Conservation (phyloP, 768 basidiomycete genomes). For the Phylloporus scabripes region DNA sequence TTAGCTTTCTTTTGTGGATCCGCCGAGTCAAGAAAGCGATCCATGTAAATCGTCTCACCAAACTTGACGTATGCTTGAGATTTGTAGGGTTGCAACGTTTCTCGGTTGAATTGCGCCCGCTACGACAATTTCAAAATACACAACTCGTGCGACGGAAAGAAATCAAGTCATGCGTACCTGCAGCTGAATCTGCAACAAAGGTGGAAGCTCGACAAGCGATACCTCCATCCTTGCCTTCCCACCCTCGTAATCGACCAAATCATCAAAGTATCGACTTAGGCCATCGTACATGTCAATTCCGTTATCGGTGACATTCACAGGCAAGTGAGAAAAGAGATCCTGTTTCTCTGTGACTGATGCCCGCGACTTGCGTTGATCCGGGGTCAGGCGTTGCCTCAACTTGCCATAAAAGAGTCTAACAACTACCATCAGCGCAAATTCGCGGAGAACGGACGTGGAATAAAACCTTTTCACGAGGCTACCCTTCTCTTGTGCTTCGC, state of each 20-base stretch:
- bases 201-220: slow-evolving; percentile 78
- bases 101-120: slow-evolving; percentile 93
- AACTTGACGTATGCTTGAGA: slow-evolving; percentile 95
- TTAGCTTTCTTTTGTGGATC: slow-evolving; percentile 64
- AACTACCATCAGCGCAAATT: slow-evolving; percentile 4
- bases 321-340: slow-evolving; percentile 89
- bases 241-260: slow-evolving; percentile 82
- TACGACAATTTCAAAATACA: slow-evolving; percentile 28
- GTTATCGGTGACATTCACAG: slow-evolving; percentile 87
- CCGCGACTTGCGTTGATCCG: slow-evolving; percentile 37
- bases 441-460: background rate
- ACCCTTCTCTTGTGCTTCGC: slow-evolving; percentile 48
- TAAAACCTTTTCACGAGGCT: slow-evolving; percentile 79
- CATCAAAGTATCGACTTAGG: slow-evolving; percentile 85
- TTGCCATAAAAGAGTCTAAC: slow-evolving; percentile 83
- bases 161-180: slow-evolving; percentile 58
- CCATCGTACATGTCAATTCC: slow-evolving; percentile 93
- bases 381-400: slow-evolving; percentile 56
- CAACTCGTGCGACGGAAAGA: background rate
- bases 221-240: slow-evolving; percentile 86
- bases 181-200: slow-evolving; percentile 89
- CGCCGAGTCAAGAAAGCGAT: slow-evolving; percentile 82
- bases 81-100: slow-evolving; percentile 88
- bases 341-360: slow-evolving; percentile 76
- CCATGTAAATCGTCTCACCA: slow-evolving; percentile 80